Percentiles rank a stretch among this genome's conserved stretches.
Evolutionary conservation across 225 moss, liverwort and hornwort species (phyloP).

Genomic region (Lunularia cruciata): DNA sequence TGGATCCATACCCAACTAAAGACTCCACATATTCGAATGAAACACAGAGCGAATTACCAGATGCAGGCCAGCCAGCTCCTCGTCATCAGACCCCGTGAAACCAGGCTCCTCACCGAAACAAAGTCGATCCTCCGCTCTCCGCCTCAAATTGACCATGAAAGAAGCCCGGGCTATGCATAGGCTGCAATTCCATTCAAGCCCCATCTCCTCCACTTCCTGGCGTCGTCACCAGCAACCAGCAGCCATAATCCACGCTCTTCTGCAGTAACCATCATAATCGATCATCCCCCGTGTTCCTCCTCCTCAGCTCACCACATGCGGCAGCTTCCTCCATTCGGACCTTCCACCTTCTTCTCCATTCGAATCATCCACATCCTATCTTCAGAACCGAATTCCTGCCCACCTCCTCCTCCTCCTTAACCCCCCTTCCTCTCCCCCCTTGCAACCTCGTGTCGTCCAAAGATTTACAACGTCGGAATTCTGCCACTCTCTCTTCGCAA

Average conservation of each 20-base stretch:
- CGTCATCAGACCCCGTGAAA: not conserved
- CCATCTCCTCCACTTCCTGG: conserved; percentile 14
- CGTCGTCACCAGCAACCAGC: not conserved
- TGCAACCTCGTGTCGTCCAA: not conserved
- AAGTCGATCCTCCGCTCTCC: conserved; percentile 3
- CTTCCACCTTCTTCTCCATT: too few relatives aligned
- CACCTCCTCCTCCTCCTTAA: not conserved
- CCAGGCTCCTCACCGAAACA: not conserved
- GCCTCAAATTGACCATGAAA: conserved; percentile 8
- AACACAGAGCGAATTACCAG: not conserved
- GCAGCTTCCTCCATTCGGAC: not conserved
- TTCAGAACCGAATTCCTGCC: not conserved
- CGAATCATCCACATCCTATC: not conserved
- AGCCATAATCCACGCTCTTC: not conserved
- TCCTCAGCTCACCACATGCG: conserved; percentile 6
- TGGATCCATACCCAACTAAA: conserved; percentile 9
- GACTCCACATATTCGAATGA: not conserved
- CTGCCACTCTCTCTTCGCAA: not conserved
- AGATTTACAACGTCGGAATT: conserved; percentile 1
- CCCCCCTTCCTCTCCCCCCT: not conserved
- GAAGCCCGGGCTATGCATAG: conserved; percentile 12
- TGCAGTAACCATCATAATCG: not conserved
- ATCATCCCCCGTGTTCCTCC: not conserved
- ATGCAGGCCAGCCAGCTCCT: conserved; percentile 9
- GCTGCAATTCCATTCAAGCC: conserved; percentile 1